These are phyloP conservation scores for Arachis hypogaea DNA, from an alignment of 306 rosid genomes.

Conservation along the genomic window DNA sequence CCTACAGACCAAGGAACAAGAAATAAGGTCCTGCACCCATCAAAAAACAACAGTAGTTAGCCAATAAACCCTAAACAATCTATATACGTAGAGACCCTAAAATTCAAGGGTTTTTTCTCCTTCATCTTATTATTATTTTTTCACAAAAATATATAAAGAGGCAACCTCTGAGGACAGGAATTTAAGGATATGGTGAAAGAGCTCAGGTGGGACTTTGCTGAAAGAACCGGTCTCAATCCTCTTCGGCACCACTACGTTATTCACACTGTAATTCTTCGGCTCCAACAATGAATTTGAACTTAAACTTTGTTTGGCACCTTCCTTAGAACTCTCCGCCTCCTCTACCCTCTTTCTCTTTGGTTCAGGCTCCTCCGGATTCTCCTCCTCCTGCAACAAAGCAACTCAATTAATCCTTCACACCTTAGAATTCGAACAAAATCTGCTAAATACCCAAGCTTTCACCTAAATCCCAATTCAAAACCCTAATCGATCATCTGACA, in stretches of 20 bases:
- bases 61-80: slow-evolving; percentile 23
- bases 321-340: slow-evolving; percentile 36
- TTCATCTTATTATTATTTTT: background rate
- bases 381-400: slow-evolving; percentile 59
- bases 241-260: slow-evolving; percentile 36
- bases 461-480: slow-evolving; percentile 32
- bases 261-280: slow-evolving; percentile 32
- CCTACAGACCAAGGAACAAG: slow-evolving; percentile 80
- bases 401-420: slow-evolving; percentile 15
- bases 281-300: slow-evolving; percentile 29
- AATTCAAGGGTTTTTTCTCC: background rate
- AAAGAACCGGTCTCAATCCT: slow-evolving; percentile 73
- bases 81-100: background rate
- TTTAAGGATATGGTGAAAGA: slow-evolving; percentile 79
- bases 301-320: background rate
- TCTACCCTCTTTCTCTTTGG: slow-evolving; percentile 57
- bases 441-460: slow-evolving; percentile 3
- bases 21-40: slow-evolving; percentile 74
- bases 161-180: slow-evolving; percentile 88
- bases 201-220: slow-evolving; percentile 80
- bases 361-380: slow-evolving; percentile 49
- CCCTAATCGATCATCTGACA: slow-evolving; percentile 29
- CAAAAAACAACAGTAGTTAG: slow-evolving; percentile 25
- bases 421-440: background rate
- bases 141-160: slow-evolving; percentile 1